phyloP scores from a whole-genome alignment of 169 alveolate genomes.

The Cyclospora cayetanensis region DNA sequence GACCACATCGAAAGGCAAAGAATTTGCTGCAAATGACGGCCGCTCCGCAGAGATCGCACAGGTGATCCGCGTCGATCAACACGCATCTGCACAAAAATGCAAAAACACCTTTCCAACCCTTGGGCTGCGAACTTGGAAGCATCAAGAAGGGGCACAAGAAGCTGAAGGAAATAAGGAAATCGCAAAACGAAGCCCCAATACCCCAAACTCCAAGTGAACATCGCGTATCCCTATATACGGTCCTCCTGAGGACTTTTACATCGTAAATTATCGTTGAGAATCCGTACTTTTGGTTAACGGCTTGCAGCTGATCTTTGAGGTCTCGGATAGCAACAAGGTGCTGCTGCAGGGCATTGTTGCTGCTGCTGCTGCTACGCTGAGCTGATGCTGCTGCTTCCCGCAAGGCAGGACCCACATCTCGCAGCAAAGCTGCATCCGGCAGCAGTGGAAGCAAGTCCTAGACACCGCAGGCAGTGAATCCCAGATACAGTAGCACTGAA shows the following conservation, averaged over 20 bases:
- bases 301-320: constrained; percentile 37
- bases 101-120: neutral
- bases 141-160: neutral
- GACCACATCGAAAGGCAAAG: constrained; percentile 26
- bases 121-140: neutral
- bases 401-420: constrained; percentile 33
- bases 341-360: constrained; percentile 35
- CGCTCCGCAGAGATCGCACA: constrained; percentile 16
- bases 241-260: neutral
- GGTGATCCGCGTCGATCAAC: neutral
- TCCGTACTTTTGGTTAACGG: constrained; percentile 11
- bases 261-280: neutral
- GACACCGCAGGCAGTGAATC: neutral
- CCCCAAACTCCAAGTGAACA: neutral
- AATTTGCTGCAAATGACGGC: constrained; percentile 22
- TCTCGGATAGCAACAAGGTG: constrained; percentile 22
- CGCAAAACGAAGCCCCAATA: neutral
- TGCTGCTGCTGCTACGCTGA: constrained; percentile 33
- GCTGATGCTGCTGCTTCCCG: constrained; percentile 53
- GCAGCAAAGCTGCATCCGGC: constrained; percentile 44
- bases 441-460: constrained; percentile 42
- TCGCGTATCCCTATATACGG: too few relatives aligned
- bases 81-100: constrained; percentile 15
- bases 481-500: too few relatives aligned
- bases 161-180: neutral